These are phyloP conservation scores for Cyphellophora attinorum DNA, from an alignment of 2,329 filamentous ascomycete species.

Conservation along the genomic window DNA sequence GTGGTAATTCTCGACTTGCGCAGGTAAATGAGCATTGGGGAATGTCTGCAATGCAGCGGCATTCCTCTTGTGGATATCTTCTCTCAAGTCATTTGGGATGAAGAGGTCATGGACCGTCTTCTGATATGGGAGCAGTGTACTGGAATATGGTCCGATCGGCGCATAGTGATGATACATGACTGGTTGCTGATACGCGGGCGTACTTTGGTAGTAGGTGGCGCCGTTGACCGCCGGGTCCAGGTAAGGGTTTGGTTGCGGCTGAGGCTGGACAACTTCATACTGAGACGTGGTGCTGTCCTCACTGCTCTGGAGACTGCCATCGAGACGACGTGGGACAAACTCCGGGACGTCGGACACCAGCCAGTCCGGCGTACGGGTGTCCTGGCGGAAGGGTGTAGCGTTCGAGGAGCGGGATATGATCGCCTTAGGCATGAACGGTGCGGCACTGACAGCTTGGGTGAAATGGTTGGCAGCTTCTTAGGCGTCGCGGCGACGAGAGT, in stretches of 20 bases:
- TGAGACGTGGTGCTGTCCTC: slow-evolving; percentile 5
- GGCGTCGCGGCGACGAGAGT: slow-evolving; percentile 3
- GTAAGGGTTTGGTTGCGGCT: slow-evolving; percentile 59
- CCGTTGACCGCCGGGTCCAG: slow-evolving; percentile 55
- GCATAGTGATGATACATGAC: slow-evolving; percentile 91
- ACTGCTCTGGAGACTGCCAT: background rate
- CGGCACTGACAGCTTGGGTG: slow-evolving; percentile 79
- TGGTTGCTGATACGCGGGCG: slow-evolving; percentile 54
- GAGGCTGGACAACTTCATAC: slow-evolving; percentile 19
- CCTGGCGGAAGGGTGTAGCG: slow-evolving; percentile 31
- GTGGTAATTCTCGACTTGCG: slow-evolving; percentile 76
- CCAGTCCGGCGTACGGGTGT: slow-evolving; percentile 33
- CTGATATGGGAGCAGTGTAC: slow-evolving; percentile 76
- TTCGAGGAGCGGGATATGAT: slow-evolving; percentile 33
- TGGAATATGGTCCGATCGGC: slow-evolving; percentile 70
- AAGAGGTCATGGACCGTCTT: slow-evolving; percentile 85
- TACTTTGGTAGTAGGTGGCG: slow-evolving; percentile 56
- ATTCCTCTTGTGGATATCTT: slow-evolving; percentile 80
- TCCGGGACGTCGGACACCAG: slow-evolving; percentile 35
- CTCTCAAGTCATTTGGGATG: slow-evolving; percentile 72
- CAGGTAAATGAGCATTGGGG: slow-evolving; percentile 66
- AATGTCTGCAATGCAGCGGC: slow-evolving; percentile 79
- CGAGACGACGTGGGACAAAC: slow-evolving; percentile 41
- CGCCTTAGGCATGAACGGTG: slow-evolving; percentile 42
- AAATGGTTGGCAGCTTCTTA: slow-evolving; percentile 43